phyloP scores from a whole-genome alignment of 768 basidiomycete genomes.

The Kwoniella sp. region DNA sequence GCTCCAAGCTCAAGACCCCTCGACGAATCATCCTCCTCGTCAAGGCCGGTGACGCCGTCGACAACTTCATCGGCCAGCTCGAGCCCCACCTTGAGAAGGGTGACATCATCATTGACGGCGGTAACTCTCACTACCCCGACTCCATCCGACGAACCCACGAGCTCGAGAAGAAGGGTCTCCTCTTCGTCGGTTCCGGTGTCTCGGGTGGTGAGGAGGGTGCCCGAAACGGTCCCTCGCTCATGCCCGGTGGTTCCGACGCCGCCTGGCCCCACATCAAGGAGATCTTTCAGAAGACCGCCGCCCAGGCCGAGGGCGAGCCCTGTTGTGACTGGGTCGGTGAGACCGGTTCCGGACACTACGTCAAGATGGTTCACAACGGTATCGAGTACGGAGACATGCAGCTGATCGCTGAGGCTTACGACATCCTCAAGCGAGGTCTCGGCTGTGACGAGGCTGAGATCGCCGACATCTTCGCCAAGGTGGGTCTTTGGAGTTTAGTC shows the following conservation, averaged over 20 bases:
- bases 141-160: conserved; percentile 90
- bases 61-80: conserved; percentile 86
- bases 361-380: conserved; percentile 99
- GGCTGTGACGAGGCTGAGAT: conserved; percentile 82
- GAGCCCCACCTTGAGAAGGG: conserved; percentile 84
- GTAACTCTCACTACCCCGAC: conserved; percentile 98
- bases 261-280: conserved; percentile 97
- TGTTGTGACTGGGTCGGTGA: conserved; percentile 99
- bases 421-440: conserved; percentile 89
- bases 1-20: conserved; percentile 85
- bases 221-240: conserved; percentile 91
- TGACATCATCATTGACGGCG: conserved; percentile 99
- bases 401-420: conserved; percentile 96
- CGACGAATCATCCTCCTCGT: conserved; percentile 98
- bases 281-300: conserved; percentile 97
- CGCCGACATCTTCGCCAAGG: conserved; percentile 78
- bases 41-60: conserved; percentile 94
- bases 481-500: conserved; percentile 6
- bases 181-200: conserved; percentile 97
- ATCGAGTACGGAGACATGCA: conserved; percentile 99
- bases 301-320: conserved; percentile 88
- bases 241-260: conserved; percentile 91
- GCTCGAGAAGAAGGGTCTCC: conserved; percentile 86
- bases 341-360: conserved; percentile 84
- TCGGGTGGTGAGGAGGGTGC: conserved; percentile 99